These are phyloP conservation scores for Pseudonectria foliicola DNA, from an alignment of 2,329 filamentous ascomycete genomes.

Conservation along the genomic window DNA sequence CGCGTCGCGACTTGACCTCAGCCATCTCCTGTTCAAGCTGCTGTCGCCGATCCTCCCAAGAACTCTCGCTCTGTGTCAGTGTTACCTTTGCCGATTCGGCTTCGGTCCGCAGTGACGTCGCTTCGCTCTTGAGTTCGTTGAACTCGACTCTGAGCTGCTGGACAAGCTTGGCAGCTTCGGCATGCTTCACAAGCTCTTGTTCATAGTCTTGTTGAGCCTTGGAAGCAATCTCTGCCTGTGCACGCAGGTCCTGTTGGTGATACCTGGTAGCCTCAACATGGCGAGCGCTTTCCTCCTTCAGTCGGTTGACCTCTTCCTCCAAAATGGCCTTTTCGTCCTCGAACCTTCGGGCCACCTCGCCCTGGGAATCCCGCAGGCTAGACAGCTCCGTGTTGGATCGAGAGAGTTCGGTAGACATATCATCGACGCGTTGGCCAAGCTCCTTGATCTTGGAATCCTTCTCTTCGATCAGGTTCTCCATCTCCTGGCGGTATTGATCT, in stretches of 20 bases:
- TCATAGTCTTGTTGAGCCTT: constrained; percentile 95
- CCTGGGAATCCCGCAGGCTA: constrained; percentile 70
- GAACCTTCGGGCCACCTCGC: constrained; percentile 61
- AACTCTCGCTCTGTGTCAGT: constrained; percentile 73
- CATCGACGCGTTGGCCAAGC: constrained; percentile 74
- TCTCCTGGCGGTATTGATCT: constrained; percentile 82
- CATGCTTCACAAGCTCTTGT: constrained; percentile 87
- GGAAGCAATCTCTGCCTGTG: constrained; percentile 87
- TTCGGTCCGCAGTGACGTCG: constrained; percentile 68
- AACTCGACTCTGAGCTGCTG: constrained; percentile 72
- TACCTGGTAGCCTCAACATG: constrained; percentile 73
- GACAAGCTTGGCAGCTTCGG: constrained; percentile 82
- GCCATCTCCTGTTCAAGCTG: constrained; percentile 77
- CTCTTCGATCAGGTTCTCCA: constrained; percentile 64
- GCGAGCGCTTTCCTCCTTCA: constrained; percentile 78
- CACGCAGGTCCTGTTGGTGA: constrained; percentile 85
- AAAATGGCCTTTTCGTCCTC: constrained; percentile 78
- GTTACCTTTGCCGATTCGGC: constrained; percentile 78
- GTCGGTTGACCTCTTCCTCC: constrained; percentile 68
- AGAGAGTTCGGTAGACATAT: constrained; percentile 73
- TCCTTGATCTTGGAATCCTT: constrained; percentile 77
- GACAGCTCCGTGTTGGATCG: constrained; percentile 78
- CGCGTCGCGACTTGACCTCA: constrained; percentile 70
- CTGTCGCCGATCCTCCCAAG: constrained; percentile 76
- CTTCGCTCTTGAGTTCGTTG: constrained; percentile 73